A percentile compares a stretch with the other conserved stretches of the same genome.
These are phyloP conservation scores for Hypoxylon cercidicola DNA, from an alignment of 495 filamentous ascomycete species.

Conservation along the genomic window DNA sequence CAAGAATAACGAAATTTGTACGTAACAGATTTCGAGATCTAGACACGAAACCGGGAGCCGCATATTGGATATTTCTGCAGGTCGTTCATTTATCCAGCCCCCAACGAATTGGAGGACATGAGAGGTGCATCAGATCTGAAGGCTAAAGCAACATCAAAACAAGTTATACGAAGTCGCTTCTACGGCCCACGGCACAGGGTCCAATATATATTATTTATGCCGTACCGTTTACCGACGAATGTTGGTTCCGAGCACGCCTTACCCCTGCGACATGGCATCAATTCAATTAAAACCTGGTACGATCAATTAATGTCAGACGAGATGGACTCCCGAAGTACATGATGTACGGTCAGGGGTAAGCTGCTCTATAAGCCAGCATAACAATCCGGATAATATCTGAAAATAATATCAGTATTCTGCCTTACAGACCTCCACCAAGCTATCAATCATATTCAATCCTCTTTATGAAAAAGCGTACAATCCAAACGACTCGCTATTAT, in stretches of 20 bases:
- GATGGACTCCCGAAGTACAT: conserved; percentile 7
- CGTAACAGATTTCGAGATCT: conserved; percentile 20
- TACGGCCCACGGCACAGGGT: conserved; percentile 1
- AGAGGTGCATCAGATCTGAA: conserved; percentile 33
- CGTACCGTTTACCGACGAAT: conserved; percentile 11
- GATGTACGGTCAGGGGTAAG: background rate
- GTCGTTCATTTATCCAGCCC: conserved; percentile 31
- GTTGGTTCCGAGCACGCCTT: conserved; percentile 33
- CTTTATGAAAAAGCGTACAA: no score
- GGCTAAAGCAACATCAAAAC: conserved; percentile 33
- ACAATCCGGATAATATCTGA: background rate
- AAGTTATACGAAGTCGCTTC: conserved; percentile 16
- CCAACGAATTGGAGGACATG: conserved; percentile 18
- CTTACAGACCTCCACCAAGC: no score
- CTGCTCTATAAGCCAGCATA: background rate
- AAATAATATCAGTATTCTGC: background rate
- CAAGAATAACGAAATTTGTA: conserved; percentile 4
- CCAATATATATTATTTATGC: conserved; percentile 16
- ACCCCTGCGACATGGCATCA: conserved; percentile 27
- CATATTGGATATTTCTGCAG: conserved; percentile 27
- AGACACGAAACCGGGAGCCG: conserved; percentile 21
- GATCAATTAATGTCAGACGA: conserved; percentile 20
- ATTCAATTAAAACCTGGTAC: conserved; percentile 10
- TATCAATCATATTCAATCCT: no score
- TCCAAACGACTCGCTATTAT: no score